phyloP scores from a whole-genome alignment of 2,329 filamentous ascomycete genomes.

The Talaromyces sp. region DNA sequence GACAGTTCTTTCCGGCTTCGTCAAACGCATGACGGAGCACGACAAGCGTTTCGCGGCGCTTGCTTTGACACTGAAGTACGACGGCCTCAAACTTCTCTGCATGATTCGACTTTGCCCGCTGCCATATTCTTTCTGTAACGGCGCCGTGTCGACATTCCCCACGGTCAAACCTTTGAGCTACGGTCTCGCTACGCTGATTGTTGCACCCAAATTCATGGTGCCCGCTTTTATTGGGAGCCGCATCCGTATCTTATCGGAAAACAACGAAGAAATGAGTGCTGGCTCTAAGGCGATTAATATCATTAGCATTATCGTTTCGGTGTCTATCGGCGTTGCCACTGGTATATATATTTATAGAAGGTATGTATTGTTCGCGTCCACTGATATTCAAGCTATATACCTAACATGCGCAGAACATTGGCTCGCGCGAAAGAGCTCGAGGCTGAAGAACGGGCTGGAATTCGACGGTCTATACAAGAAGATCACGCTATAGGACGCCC shows the following conservation, averaged over 20 bases:
- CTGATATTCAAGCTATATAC: background rate
- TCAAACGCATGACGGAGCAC: slow-evolving; percentile 72
- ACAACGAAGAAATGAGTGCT: slow-evolving; percentile 75
- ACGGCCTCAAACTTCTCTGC: slow-evolving; percentile 81
- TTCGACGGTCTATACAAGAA: slow-evolving; percentile 34
- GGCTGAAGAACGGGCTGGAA: slow-evolving; percentile 43
- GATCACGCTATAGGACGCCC: slow-evolving; percentile 36
- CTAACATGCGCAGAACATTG: slow-evolving; percentile 39
- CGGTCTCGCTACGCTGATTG: slow-evolving; percentile 74
- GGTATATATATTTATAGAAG: slow-evolving; percentile 80
- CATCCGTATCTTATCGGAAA: slow-evolving; percentile 77
- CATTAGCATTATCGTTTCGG: slow-evolving; percentile 70
- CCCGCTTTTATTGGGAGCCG: slow-evolving; percentile 89
- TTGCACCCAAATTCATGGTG: slow-evolving; percentile 82
- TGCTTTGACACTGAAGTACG: slow-evolving; percentile 80
- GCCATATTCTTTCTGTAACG: slow-evolving; percentile 90
- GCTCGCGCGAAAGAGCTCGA: slow-evolving; percentile 50
- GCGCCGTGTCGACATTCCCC: slow-evolving; percentile 88
- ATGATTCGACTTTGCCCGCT: slow-evolving; percentile 91
- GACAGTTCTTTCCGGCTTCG: slow-evolving; percentile 73
- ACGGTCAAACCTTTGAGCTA: slow-evolving; percentile 76
- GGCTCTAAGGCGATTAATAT: slow-evolving; percentile 81
- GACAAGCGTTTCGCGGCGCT: slow-evolving; percentile 89
- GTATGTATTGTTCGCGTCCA: slow-evolving; percentile 33
- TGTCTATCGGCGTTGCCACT: slow-evolving; percentile 67